Evolutionary conservation across 768 basidiomycete species (phyloP), one percentile per base, ranked within the genome.

Genomic region (Tricholoma saponaceum): DNA sequence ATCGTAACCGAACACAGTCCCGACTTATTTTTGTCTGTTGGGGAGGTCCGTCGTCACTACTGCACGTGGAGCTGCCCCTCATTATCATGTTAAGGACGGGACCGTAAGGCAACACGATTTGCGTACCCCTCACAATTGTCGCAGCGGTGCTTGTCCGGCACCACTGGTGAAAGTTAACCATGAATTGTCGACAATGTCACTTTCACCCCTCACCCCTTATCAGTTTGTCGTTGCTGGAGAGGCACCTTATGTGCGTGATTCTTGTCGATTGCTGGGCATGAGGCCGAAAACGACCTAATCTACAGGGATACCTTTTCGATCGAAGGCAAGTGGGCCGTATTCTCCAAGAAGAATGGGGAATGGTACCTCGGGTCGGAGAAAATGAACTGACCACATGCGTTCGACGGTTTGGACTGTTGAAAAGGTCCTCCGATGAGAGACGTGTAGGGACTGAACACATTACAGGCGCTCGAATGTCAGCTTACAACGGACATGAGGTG

Each of bases 101-200:
- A 81, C 86, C 26, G 92, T 95, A 9, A 82, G 93, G 23, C 92
- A 95, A 66, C 93, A 95, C 67, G 93, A 96, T 67, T 71, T 95
- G 44, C 78, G 93, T 52, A 79, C 80, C 9, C 71, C 79, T 13
- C 90, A 95, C 69, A 70, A 70, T n/a, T 96, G 93, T 71, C 61
- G 70, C 26, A 62, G 67, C 14, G 73, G 69, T 10, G 66, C 74
- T 9, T 96, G 93, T 67, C 86, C 92, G 22, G 74, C 85, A 16
- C 87, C 92, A 1, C 75, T 96, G 14, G 79, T 92, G 18, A 79
- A 80, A 60, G 70, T 90, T 37, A 76, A 80, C 52, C 76, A 85
- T 69, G 78, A 86, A 52, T 76, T 95, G 47, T 91, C 85, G 7
- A 84, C 90, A 18, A 71, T 95, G 44, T 81, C 90, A 2, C 73